Conservation (phyloP, 2,329 filamentous ascomycete species). For the Beauveria rudraprayagi region DNA sequence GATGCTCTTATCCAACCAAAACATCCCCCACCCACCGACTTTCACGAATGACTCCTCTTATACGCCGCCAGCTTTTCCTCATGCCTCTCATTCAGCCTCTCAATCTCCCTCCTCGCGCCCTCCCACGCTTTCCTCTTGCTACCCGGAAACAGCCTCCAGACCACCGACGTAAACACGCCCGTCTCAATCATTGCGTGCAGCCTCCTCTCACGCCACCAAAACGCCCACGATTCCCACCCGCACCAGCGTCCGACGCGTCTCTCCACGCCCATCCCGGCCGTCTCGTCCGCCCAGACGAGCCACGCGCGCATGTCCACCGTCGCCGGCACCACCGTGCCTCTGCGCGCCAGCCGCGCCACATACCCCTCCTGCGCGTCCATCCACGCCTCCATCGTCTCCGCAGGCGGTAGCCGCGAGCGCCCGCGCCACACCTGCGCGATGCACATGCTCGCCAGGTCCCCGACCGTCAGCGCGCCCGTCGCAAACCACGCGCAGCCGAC, state of each 20-base stretch:
- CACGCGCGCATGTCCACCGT: slow-evolving; percentile 27
- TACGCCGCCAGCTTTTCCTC: not conserved
- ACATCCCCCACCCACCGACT: not conserved
- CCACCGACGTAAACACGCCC: slow-evolving; percentile 32
- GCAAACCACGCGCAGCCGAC: slow-evolving; percentile 29
- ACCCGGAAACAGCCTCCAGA: slow-evolving; percentile 32
- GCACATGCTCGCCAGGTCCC: slow-evolving; percentile 36
- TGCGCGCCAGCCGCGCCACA: slow-evolving; percentile 21
- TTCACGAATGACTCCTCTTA: not conserved
- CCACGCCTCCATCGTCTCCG: slow-evolving; percentile 26
- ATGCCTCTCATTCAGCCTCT: slow-evolving; percentile 20
- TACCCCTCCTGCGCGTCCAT: slow-evolving; percentile 27
- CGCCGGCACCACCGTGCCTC: slow-evolving; percentile 20
- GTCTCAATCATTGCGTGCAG: slow-evolving; percentile 31
- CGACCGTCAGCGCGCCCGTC: slow-evolving; percentile 27
- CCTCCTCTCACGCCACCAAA: slow-evolving; percentile 31
- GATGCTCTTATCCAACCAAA: not conserved
- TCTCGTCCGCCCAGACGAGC: slow-evolving; percentile 31
- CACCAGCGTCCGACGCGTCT: slow-evolving; percentile 33
- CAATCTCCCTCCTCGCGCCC: slow-evolving; percentile 29
- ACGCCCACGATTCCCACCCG: slow-evolving; percentile 27
- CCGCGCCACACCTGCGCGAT: slow-evolving; percentile 37
- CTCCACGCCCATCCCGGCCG: slow-evolving; percentile 32
- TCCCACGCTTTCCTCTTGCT: slow-evolving; percentile 31
- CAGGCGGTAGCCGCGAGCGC: slow-evolving; percentile 27